A percentile compares a stretch with the other conserved stretches of the same genome.
phyloP scores from a whole-genome alignment of 148 eudicot genomes.

The Vaccinium darrowii region DNA sequence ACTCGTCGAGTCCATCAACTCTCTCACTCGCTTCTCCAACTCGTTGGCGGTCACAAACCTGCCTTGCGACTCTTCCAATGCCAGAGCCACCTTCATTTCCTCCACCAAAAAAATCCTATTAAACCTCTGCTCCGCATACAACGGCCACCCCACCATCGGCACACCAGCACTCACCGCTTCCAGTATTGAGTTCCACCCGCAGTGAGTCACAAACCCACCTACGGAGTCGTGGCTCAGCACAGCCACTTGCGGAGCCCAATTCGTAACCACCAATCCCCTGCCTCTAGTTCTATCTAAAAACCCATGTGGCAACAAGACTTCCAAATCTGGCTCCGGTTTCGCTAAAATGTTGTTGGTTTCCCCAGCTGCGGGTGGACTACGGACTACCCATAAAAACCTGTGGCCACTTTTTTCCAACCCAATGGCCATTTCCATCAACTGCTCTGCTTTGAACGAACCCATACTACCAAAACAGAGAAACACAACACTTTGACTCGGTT shows the following conservation, averaged over 20 bases:
- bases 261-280: slow-evolving; percentile 25
- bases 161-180: slow-evolving; percentile 38
- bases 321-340: slow-evolving; percentile 17
- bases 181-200: slow-evolving; percentile 46
- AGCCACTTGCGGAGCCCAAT: slow-evolving; percentile 38
- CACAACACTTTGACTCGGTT: slow-evolving; percentile 34
- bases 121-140: slow-evolving; percentile 48
- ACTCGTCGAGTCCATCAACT: slow-evolving; percentile 27
- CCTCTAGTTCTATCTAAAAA: slow-evolving; percentile 28
- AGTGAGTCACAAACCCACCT: slow-evolving; percentile 33
- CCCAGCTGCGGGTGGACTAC: slow-evolving; percentile 24
- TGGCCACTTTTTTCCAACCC: slow-evolving; percentile 36
- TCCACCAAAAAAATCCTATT: slow-evolving; percentile 41
- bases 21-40: slow-evolving; percentile 40
- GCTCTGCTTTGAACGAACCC: slow-evolving; percentile 21
- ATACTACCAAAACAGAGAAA: slow-evolving; percentile 36
- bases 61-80: slow-evolving; percentile 32
- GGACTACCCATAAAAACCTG: slow-evolving; percentile 35
- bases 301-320: slow-evolving; percentile 22
- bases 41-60: slow-evolving; percentile 34
- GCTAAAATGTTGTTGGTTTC: background rate
- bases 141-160: slow-evolving; percentile 50
- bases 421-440: slow-evolving; percentile 28
- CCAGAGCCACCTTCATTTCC: slow-evolving; percentile 36
- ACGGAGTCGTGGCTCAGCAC: slow-evolving; percentile 25